Evolutionary conservation across 1,139 yeast genomes (phyloP), one percentile per base, ranked within the genome.

Genomic region (Sugiyamaella castrensis): DNA sequence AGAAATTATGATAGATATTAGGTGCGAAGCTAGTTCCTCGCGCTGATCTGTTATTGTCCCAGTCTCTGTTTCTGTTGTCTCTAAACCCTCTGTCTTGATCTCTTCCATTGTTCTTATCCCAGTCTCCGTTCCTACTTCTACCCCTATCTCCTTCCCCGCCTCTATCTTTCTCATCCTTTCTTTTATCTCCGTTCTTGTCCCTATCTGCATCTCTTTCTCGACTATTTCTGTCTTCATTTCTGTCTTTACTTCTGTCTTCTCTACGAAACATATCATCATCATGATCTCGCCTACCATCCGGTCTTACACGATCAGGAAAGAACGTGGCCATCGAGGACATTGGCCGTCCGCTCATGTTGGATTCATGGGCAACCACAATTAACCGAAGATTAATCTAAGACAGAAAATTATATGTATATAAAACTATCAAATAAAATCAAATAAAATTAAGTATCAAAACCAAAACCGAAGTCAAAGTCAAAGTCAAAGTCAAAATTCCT

Each of bases 281-380:
- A 2, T 30, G 30, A 19, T 36, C 38, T 5, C 41, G 36, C 13
- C 42, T 46, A 15, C 29, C 29, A 13, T 35, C 36, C 28, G 12
- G 26, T 26, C 26, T 43, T 26, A 37, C 50, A 11, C 55, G 51
- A 28, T 52, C 55, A 7, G 56, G 56, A 46, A 53, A 53, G 31
- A 52, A 53, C 30, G 47, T 44, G 6, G 55, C 52, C 52, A 53
- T 37, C 11, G 55, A 52, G 11, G 53, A 42, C 48, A 41, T 44
- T 11, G 40, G 30, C 33, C 48, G 44, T 24, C 27, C 50, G 28
- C 43, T 37, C 50, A 47, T 47, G 16, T 28, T 42, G 36, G 32
- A 34, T 42, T 39, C 33, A 31, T 31, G 34, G 15, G 34, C 24
- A 19, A 19, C 24, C 24, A 19, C 24, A 19, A 19, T 19, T 5